Base-by-base conservation (phyloP, 2,329 filamentous ascomycete species). In the Fusarium decemcellulare region DNA sequence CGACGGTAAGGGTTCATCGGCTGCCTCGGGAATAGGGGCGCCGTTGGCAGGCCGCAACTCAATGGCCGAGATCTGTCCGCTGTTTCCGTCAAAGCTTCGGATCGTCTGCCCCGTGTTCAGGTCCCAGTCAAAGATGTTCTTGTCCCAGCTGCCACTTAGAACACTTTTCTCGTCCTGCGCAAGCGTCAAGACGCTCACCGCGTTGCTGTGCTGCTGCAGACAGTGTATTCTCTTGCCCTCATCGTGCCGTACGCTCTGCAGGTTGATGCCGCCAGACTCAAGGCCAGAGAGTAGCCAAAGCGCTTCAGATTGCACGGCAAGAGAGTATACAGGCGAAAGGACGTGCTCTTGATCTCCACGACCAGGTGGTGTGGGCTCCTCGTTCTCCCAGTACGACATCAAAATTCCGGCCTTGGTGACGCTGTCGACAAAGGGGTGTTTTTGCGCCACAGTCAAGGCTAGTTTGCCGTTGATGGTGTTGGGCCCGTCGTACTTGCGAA, bases 301-400 rank as follows among this genome's bases (percentile, higher is more conserved):
- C 0, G 93, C 94, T 74, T 96, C 90, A 46, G 93, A 94, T 67
- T 99, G 94, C 6, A 97, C 92, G 2, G 96, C 96, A 29, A 99
- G 84, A 8, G 95, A 97, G 79, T 99, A 99, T 0, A 99, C 95
- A 0, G 96, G 94, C 10, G 94, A 97, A n/a, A 95, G 81, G 6
- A 87, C 81, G 27, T 88, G 82, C 4, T 93, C 91, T 50, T 92
- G 83, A 12, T 84, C 83, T 14, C 83, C 79, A 37, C 82, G 79
- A 6, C 80, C 79, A 0, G 81, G 78, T 1, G 76, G 77, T 4
- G 81, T 70, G 3, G 90, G 88, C 77, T 99, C 95, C 78, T 98
- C 95, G 75, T 98, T 99, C 79, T 98, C 96, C 96, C 96, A 99
- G 79, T 99, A 99, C 54, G 93, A 97, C 87, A 98, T 91, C 52